Evolutionary conservation across 2,329 filamentous ascomycete species (phyloP).

Genomic region (Sclerotiophoma versabilis): DNA sequence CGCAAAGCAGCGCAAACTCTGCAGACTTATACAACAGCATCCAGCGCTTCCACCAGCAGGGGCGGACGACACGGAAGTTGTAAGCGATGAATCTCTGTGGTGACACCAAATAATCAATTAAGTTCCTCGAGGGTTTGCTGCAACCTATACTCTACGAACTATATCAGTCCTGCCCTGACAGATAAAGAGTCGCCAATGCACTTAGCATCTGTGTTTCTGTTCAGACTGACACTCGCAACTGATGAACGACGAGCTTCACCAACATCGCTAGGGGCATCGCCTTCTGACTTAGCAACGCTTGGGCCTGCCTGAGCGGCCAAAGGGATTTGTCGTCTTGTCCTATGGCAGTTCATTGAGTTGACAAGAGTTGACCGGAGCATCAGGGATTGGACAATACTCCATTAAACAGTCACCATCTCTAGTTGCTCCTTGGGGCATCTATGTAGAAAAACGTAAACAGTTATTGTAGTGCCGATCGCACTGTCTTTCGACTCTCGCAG

Average conservation of each 20-base stretch:
- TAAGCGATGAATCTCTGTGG: constrained; percentile 52
- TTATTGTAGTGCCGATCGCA: too few species aligned
- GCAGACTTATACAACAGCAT: constrained; percentile 42
- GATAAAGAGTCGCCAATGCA: constrained; percentile 9
- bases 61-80: constrained; percentile 40
- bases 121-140: constrained; percentile 58
- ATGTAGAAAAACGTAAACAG: neutral
- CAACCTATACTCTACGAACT: constrained; percentile 41
- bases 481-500: neutral
- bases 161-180: constrained; percentile 1
- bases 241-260: constrained; percentile 20
- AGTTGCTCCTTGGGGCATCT: neutral
- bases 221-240: constrained; percentile 21
- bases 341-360: neutral
- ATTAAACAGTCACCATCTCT: neutral
- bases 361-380: constrained; percentile 12
- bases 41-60: constrained; percentile 55
- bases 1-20: constrained; percentile 36
- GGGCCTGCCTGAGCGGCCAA: constrained; percentile 13
- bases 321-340: constrained; percentile 14
- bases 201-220: constrained; percentile 27
- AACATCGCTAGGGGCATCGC: constrained; percentile 1
- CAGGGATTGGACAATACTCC: neutral
- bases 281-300: constrained; percentile 14
- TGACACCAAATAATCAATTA: constrained; percentile 60